phyloP scores from a whole-genome alignment of 2,329 filamentous ascomycete genomes.

The Thelonectria discophora region DNA sequence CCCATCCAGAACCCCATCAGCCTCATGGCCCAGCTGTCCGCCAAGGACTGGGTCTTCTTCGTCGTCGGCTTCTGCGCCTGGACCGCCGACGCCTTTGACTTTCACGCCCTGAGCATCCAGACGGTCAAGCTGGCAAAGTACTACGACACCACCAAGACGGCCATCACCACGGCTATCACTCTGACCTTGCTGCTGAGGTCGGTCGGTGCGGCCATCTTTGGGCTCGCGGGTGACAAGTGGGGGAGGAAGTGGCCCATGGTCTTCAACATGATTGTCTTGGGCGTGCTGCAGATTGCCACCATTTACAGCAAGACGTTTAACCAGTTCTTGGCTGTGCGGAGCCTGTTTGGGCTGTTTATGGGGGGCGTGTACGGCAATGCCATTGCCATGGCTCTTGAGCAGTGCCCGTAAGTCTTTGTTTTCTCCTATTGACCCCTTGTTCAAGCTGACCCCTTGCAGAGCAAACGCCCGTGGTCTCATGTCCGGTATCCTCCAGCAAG shows the following conservation, averaged over 20 bases:
- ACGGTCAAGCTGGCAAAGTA: constrained; percentile 72
- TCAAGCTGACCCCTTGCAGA: constrained; percentile 45
- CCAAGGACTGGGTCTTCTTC: constrained; percentile 78
- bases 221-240: constrained; percentile 79
- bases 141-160: constrained; percentile 64
- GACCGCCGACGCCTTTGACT: constrained; percentile 86
- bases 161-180: constrained; percentile 79
- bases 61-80: constrained; percentile 77
- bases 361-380: constrained; percentile 83
- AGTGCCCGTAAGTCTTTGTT: constrained; percentile 65
- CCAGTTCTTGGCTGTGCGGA: constrained; percentile 78
- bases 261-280: constrained; percentile 77
- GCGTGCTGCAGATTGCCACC: constrained; percentile 75
- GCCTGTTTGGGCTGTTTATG: constrained; percentile 81
- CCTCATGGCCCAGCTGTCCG: constrained; percentile 70
- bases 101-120: constrained; percentile 82
- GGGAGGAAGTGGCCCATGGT: constrained; percentile 89
- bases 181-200: constrained; percentile 79
- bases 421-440: constrained; percentile 32
- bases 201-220: constrained; percentile 78
- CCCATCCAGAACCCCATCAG: constrained; percentile 76
- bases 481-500: constrained; percentile 84
- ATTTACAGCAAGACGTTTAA: constrained; percentile 78
- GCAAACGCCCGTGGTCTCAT: constrained; percentile 78
- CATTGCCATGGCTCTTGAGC: constrained; percentile 80